Percentiles rank a stretch among this genome's conserved stretches.
Evolutionary conservation across 148 eudicot species (phyloP).

Genomic region (Limonium bicolor): DNA sequence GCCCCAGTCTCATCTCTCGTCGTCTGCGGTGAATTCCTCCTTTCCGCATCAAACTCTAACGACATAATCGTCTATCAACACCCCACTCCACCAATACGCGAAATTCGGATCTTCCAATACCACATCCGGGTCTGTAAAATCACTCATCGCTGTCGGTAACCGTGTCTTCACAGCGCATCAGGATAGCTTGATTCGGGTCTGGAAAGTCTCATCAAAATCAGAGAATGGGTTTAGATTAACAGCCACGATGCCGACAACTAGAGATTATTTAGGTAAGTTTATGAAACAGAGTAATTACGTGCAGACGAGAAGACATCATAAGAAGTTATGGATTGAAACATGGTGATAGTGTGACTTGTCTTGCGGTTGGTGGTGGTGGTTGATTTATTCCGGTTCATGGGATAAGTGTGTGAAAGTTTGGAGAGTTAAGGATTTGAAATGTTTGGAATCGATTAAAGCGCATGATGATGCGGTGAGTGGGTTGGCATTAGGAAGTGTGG

Average conservation of each 20-base stretch:
- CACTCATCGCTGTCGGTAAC: conserved; percentile 44
- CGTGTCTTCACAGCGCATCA: conserved; percentile 88
- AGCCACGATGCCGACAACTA: conserved; percentile 62
- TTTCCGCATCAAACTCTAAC: conserved; percentile 75
- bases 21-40: conserved; percentile 65
- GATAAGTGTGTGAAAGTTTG: conserved; percentile 79
- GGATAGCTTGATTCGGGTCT: conserved; percentile 69
- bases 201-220: conserved; percentile 68
- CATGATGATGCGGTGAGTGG: conserved; percentile 82
- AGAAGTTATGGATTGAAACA: conserved; percentile 79
- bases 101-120: conserved; percentile 68
- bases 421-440: conserved; percentile 55
- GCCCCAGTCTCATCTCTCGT: conserved; percentile 70
- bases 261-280: conserved; percentile 68
- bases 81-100: conserved; percentile 53
- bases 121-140: conserved; percentile 81
- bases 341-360: conserved; percentile 69
- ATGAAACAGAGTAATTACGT: conserved; percentile 84
- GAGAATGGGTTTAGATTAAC: conserved; percentile 60
- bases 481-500: conserved; percentile 20
- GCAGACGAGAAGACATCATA: conserved; percentile 63
- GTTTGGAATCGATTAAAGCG: conserved; percentile 72
- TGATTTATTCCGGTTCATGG: conserved; percentile 91
- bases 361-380: conserved; percentile 39
- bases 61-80: conserved; percentile 93